Base-by-base conservation (phyloP, 768 basidiomycete species). In the Albatrellus ellisii region DNA sequence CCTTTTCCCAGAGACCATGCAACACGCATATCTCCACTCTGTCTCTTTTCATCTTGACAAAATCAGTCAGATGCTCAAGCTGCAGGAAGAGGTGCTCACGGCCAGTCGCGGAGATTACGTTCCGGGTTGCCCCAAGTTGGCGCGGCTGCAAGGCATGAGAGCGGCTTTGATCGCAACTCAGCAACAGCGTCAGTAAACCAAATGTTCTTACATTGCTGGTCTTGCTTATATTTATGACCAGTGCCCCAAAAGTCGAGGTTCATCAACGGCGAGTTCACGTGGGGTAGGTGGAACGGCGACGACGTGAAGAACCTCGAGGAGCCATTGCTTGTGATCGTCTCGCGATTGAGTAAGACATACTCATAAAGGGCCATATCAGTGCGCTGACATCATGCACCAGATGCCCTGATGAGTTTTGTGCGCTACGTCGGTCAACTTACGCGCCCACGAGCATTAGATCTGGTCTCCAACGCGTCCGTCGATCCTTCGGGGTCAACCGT, bases 1-100 rank as follows among this genome's bases (percentile, higher is more conserved):
- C 41, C 56, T 75, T 39, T 77, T 76, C 54, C 75, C 75, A 6
- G 64, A 70, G 48, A 65, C 70, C 0, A 56, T 74, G 39, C 65
- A 68, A 43, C 67, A 71, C 42, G 50, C 60, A 3, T 58, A 58
- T 27, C 54, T 70, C 34, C 51, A 47, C 15, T 54, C 48, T 8
- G 42, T 58, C n/a, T 52, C 55, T 3, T 53, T 41, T 10, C 57
- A 64, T 26, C 51, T 67, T 1, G 50, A 52, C 15, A 52, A 57
- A 21, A 34, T 63, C 4, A 49, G 56, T 40, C 26, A 36, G 17
- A 43, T 66, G 7, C 39, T 67, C 1, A 54, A 54, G 8, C 46
- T 60, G 26, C 65, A 67, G 43, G 59, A 62, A 10, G 53, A 58
- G 12, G 51, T 61, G 4, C 47, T 62, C 24, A 44, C 40, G 7